Evolutionary conservation across 495 filamentous ascomycete species (phyloP), one percentile per base, ranked within the genome.

Genomic region (Endocarpon pusillum): DNA sequence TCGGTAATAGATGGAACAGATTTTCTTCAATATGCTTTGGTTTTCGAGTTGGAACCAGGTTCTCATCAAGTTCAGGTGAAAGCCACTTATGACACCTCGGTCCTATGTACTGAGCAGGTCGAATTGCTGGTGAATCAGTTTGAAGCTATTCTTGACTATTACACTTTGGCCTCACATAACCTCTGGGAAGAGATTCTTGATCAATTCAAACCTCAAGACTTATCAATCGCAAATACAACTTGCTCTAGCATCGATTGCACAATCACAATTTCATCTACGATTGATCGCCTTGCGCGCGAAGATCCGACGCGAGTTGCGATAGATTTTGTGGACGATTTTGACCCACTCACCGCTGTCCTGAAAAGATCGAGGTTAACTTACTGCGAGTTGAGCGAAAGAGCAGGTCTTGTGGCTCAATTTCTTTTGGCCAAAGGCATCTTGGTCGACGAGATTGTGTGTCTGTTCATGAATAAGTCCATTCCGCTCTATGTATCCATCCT

Each of bases 391-490:
- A 73, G 82, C 44, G 39, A 39, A 0, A 57, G 54, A 16, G 70
- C 77, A 3, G 81, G 84, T 40, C 54, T 54, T 18, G 65, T 91
- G 29, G 78, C 78, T 2, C 57, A 65, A 36, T 49, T 63, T 36
- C 51, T 92, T 0, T 29, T 58, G 11, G 38, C 58, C 20, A 32
- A 47, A 4, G 65, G 64, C 1, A 52, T 66, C 5, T 38, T 44
- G 1, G 46, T 58, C 2, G 64, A 67, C 6, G 60, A 71, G 9
- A 53, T 79, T 9, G 54, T 86, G 18, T 70, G 69, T 19, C 66
- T 91, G 11, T 59, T 70, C 16, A 73, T 85, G 64, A 67, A 81
- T 17, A 83, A 81, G 41, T 78, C 69, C 0, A 40, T 72, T 2
- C 51, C 73, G 4, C 53, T 81, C 0, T 87, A 86, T 46, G 57